Conservation (phyloP, 2,329 filamentous ascomycete species). For the Ophiostoma piceae region DNA sequence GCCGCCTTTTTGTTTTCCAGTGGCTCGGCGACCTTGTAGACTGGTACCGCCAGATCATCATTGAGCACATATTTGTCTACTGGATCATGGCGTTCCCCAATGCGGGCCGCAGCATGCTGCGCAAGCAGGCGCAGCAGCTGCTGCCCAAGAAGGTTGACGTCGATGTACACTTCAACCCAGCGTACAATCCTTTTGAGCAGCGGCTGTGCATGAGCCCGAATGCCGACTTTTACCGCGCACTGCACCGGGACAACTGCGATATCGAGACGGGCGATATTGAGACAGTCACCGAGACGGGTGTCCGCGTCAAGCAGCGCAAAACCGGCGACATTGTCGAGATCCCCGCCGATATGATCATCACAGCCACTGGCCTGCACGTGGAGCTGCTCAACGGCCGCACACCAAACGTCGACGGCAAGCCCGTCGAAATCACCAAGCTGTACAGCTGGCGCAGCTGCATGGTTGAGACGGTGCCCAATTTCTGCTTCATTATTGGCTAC, state of each 20-base stretch:
- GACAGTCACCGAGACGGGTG: slow-evolving; percentile 39
- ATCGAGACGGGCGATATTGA: slow-evolving; percentile 46
- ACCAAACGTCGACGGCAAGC: slow-evolving; percentile 47
- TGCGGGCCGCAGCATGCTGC: slow-evolving; percentile 45
- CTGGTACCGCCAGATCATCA: slow-evolving; percentile 46
- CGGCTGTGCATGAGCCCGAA: slow-evolving; percentile 63
- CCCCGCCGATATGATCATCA: slow-evolving; percentile 57
- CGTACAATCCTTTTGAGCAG: slow-evolving; percentile 66
- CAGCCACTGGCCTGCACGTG: slow-evolving; percentile 58
- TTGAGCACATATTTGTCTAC: slow-evolving; percentile 44
- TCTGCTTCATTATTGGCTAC: slow-evolving; percentile 56
- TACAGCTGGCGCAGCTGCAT: slow-evolving; percentile 57
- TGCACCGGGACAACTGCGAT: slow-evolving; percentile 37
- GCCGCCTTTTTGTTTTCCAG: slow-evolving; percentile 42
- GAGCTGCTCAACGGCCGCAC: slow-evolving; percentile 49
- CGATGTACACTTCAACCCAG: slow-evolving; percentile 59
- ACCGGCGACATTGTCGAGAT: slow-evolving; percentile 34
- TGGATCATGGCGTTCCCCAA: slow-evolving; percentile 51
- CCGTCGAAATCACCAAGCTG: slow-evolving; percentile 40
- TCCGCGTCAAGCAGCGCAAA: slow-evolving; percentile 38
- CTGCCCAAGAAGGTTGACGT: slow-evolving; percentile 51
- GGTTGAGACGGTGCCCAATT: slow-evolving; percentile 59
- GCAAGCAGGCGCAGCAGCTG: slow-evolving; percentile 39
- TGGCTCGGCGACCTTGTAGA: slow-evolving; percentile 40
- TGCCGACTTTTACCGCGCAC: slow-evolving; percentile 48